phyloP scores from a whole-genome alignment of 495 filamentous ascomycete species.

The Collariella sp. region DNA sequence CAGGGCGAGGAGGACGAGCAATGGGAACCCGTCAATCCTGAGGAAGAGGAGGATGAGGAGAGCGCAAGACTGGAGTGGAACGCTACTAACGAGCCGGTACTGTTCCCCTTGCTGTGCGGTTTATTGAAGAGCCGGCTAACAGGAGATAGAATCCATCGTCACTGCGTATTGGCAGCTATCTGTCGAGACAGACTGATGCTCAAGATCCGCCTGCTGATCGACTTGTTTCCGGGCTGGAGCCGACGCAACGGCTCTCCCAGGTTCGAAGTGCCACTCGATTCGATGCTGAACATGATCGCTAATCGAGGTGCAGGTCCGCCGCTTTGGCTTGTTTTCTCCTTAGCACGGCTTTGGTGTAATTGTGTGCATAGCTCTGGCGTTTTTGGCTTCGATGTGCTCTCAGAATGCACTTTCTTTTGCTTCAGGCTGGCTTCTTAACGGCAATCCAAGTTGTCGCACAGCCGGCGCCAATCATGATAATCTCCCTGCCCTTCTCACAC shows the following conservation, averaged over 20 bases:
- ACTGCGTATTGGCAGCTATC: slow-evolving; percentile 30
- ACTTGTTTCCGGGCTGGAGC: slow-evolving; percentile 41
- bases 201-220: slow-evolving; percentile 14
- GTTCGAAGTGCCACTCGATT: slow-evolving; percentile 19
- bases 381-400: neutral
- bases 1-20: slow-evolving; percentile 59
- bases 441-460: slow-evolving; percentile 84
- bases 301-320: slow-evolving; percentile 36
- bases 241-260: slow-evolving; percentile 59
- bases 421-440: slow-evolving; percentile 25
- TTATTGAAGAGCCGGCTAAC: slow-evolving; percentile 18
- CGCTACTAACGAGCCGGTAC: slow-evolving; percentile 50
- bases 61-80: slow-evolving; percentile 65
- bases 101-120: neutral
- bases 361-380: neutral
- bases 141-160: slow-evolving; percentile 26
- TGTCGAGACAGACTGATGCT: slow-evolving; percentile 26
- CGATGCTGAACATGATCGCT: slow-evolving; percentile 3
- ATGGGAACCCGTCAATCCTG: slow-evolving; percentile 75
- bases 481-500: slow-evolving; percentile 34
- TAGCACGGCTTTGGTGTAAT: neutral
- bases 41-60: slow-evolving; percentile 58
- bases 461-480: slow-evolving; percentile 61
- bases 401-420: neutral
- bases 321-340: slow-evolving; percentile 43